Evolutionary conservation across 2,329 filamentous ascomycete genomes (phyloP).

Genomic region (Nakataea oryzae): DNA sequence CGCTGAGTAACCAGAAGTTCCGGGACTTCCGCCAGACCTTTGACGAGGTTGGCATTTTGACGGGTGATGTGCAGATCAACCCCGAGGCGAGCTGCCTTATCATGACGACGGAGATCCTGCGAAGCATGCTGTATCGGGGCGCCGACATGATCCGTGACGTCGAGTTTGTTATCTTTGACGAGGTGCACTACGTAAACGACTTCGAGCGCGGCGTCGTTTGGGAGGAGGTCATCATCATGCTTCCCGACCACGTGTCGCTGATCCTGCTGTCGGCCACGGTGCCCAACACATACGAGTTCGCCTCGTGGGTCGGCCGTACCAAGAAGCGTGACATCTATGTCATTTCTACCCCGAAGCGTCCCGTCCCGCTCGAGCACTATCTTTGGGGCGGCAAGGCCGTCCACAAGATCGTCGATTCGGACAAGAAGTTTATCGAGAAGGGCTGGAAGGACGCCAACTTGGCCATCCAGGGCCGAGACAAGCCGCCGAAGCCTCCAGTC

Average conservation of each 20-base stretch:
- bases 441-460: conserved; percentile 94
- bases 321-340: conserved; percentile 99
- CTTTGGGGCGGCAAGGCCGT: conserved; percentile 91
- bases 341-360: conserved; percentile 91
- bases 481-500: conserved; percentile 20
- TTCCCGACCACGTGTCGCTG: conserved; percentile 91
- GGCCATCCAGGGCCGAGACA: conserved; percentile 72
- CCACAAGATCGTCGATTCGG: conserved; percentile 86
- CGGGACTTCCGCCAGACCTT: conserved; percentile 85
- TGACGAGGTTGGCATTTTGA: conserved; percentile 92
- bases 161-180: conserved; percentile 97
- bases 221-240: conserved; percentile 99
- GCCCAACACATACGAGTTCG: conserved; percentile 94
- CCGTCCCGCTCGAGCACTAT: conserved; percentile 90
- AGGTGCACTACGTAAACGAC: conserved; percentile 98
- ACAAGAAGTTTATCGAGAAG: conserved; percentile 83
- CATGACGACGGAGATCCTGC: conserved; percentile 97
- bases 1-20: conserved; percentile 97
- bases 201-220: conserved; percentile 92
- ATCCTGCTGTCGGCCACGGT: conserved; percentile 94
- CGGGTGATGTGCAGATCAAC: conserved; percentile 95
- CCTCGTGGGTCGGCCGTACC: conserved; percentile 94
- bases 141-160: conserved; percentile 94
- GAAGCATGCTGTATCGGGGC: conserved; percentile 95
- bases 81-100: conserved; percentile 96